A percentile compares a stretch with the other conserved stretches of the same genome.
Conservation (phyloP, 257 asterid genomes). For the Nicotiana noctiflora region DNA sequence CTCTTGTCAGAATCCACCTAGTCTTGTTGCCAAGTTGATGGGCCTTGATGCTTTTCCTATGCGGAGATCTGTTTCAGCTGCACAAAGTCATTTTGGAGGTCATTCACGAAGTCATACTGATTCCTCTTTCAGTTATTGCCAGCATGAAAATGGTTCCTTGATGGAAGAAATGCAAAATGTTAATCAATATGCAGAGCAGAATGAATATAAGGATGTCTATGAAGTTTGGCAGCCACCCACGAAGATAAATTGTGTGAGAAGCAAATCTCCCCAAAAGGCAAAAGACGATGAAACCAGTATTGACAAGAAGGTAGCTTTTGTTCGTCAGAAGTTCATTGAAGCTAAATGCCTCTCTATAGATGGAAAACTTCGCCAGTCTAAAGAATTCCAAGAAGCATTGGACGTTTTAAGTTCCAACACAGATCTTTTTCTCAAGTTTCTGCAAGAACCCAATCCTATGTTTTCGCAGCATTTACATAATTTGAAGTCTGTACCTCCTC, state of each 20-base stretch:
- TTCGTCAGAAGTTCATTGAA: constrained; percentile 85
- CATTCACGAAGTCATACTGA: constrained; percentile 54
- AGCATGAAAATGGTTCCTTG: constrained; percentile 51
- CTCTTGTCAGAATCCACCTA: constrained; percentile 52
- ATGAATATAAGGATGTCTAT: constrained; percentile 56
- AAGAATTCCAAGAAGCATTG: constrained; percentile 81
- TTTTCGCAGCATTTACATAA: constrained; percentile 54
- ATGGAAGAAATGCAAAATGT: constrained; percentile 17
- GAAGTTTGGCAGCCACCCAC: constrained; percentile 53
- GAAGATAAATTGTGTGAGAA: constrained; percentile 24
- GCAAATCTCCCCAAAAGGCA: constrained; percentile 45
- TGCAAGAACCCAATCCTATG: constrained; percentile 85
- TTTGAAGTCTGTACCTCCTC: constrained; percentile 56
- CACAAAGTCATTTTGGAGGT: constrained; percentile 34
- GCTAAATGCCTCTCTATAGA: constrained; percentile 81
- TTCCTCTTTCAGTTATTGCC: constrained; percentile 55
- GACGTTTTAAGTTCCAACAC: constrained; percentile 84
- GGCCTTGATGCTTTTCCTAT: constrained; percentile 92
- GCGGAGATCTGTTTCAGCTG: constrained; percentile 45
- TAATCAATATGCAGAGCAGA: constrained; percentile 38
- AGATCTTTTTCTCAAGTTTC: constrained; percentile 74
- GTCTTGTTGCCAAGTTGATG: constrained; percentile 92
- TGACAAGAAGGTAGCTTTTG: constrained; percentile 68
- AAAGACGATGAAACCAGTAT: constrained; percentile 34
- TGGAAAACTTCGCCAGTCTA: constrained; percentile 72